Evolutionary conservation across 2,329 filamentous ascomycete genomes (phyloP).

Genomic region (Pochonia chlamydosporia): DNA sequence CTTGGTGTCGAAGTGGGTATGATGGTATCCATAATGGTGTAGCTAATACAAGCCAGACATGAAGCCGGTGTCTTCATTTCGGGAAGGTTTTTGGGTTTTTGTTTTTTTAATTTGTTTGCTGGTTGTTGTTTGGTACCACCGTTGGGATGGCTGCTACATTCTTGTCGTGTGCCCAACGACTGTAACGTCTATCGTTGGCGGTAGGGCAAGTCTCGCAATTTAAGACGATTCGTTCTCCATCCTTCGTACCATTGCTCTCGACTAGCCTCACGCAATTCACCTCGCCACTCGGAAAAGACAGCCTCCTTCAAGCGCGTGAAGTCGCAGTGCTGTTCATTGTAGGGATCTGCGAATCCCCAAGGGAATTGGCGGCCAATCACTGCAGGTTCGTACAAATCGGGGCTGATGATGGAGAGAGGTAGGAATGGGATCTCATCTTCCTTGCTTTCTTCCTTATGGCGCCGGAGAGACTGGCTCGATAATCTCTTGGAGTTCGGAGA

Average conservation of each 20-base stretch:
- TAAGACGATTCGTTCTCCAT: slow-evolving; percentile 74
- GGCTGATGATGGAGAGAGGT: slow-evolving; percentile 89
- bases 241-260: slow-evolving; percentile 92
- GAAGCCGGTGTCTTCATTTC: slow-evolving; percentile 1
- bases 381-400: slow-evolving; percentile 79
- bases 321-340: slow-evolving; percentile 87
- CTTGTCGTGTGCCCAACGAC: no score
- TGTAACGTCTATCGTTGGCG: slow-evolving; percentile 24
- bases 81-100: no score
- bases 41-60: not conserved
- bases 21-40: not conserved
- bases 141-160: no score
- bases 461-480: slow-evolving; percentile 40
- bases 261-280: slow-evolving; percentile 83
- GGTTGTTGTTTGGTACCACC: no score
- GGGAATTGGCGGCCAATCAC: slow-evolving; percentile 83
- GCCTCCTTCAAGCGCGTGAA: slow-evolving; percentile 85
- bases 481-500: slow-evolving; percentile 37
- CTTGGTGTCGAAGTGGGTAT: slow-evolving; percentile 1
- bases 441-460: slow-evolving; percentile 40
- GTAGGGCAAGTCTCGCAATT: slow-evolving; percentile 41
- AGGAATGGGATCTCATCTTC: slow-evolving; percentile 61
- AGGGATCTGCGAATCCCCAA: slow-evolving; percentile 95
- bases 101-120: no score
- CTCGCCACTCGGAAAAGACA: slow-evolving; percentile 90